Evolutionary conservation across 345 rosid species (phyloP).

Genomic region (Chamaenerion angustifolium): DNA sequence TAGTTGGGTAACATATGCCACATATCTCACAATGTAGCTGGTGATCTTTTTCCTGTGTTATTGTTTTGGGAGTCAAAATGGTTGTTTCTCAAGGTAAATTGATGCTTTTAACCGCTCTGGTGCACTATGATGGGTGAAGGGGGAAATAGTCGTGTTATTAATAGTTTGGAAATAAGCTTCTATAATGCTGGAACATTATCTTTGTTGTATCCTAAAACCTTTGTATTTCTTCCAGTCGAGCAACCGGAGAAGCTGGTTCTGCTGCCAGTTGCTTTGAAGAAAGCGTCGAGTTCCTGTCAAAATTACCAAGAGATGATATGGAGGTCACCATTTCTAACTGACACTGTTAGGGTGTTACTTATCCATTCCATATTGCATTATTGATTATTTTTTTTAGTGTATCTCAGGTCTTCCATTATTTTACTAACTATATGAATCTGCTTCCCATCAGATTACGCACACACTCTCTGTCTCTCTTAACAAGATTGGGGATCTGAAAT

Average conservation of each 20-base stretch:
- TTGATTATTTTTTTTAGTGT: background rate
- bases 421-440: constrained; percentile 3
- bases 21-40: no score
- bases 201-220: constrained; percentile 1
- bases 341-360: no score
- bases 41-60: no score
- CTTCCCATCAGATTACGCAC: constrained; percentile 51
- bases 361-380: background rate
- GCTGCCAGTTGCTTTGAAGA: constrained; percentile 77
- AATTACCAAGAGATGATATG: constrained; percentile 58
- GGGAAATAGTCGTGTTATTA: no score
- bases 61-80: no score
- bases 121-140: no score
- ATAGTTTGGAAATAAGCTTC: no score
- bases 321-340: constrained; percentile 60
- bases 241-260: constrained; percentile 64
- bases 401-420: background rate
- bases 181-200: no score
- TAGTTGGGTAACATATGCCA: no score
- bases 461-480: constrained; percentile 93
- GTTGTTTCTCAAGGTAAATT: no score
- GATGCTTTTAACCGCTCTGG: no score
- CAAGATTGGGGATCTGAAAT: constrained; percentile 91
- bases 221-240: constrained; percentile 48
- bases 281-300: constrained; percentile 65